These are phyloP conservation scores for Phytophthora constricta DNA, from an alignment of 352 stramenopile species.

Conservation along the genomic window DNA sequence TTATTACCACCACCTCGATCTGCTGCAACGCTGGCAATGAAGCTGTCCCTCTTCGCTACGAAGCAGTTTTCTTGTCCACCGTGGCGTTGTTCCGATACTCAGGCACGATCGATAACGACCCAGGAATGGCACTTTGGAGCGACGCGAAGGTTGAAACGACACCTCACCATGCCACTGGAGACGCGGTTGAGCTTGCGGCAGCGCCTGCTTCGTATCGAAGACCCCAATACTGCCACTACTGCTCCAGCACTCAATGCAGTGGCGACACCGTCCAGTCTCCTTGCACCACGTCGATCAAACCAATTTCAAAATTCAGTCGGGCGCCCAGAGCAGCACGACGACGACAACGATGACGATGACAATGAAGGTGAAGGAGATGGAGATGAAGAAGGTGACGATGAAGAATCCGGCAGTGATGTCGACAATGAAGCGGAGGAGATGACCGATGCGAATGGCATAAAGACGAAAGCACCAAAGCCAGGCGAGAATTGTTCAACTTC, in stretches of 20 bases:
- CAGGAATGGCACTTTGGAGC: neutral
- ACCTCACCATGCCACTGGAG: constrained; percentile 20
- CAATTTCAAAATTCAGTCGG: constrained; percentile 1
- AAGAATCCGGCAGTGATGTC: constrained; percentile 47
- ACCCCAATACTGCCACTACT: neutral
- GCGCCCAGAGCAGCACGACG: constrained; percentile 18
- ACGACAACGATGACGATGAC: constrained; percentile 33
- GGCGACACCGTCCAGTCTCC: neutral
- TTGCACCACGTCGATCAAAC: constrained; percentile 7
- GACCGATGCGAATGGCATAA: neutral
- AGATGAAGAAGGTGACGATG: constrained; percentile 57
- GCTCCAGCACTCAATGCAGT: neutral
- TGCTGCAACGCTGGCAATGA: too few species aligned
- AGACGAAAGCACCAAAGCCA: constrained; percentile 10
- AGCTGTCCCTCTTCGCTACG: too few species aligned
- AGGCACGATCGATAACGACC: neutral
- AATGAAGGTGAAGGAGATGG: constrained; percentile 40
- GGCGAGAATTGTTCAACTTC: constrained; percentile 48
- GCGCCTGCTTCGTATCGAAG: constrained; percentile 45
- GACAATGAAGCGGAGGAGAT: constrained; percentile 21
- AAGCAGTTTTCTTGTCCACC: too few species aligned
- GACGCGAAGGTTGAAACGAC: neutral
- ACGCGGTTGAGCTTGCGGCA: constrained; percentile 32
- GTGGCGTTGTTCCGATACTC: too few species aligned
- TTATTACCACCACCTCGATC: too few species aligned